Evolutionary conservation across 108 stramenopile species (phyloP), one percentile per base, ranked within the genome.

Genomic region (Cyclotella cryptica): DNA sequence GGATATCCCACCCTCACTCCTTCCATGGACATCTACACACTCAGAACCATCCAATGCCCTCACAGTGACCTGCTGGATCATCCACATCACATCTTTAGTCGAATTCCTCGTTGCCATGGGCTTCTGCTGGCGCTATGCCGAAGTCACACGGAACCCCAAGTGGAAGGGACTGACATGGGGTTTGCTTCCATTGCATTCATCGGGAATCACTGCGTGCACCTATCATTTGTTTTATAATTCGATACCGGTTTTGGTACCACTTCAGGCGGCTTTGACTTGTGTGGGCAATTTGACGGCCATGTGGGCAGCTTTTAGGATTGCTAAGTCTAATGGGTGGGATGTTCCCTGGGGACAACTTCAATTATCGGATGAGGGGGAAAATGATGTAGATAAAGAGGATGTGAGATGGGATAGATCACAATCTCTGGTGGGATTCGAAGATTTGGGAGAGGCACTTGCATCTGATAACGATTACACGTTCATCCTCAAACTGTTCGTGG

Each of bases 101-200:
- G 97, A 96, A 66, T 96, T 92, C 57, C 73, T 98, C 18, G 94
- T 92, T 10, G 95, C 94, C 43, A 98, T 98, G 97, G 93, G 93
- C 46, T 91, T 93, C 53, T 84, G 83, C 47, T 94, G 96, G 93
- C 67, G 89, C 44, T 92, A 88, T 89, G 90, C 87, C 26, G 91
- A 90, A 22, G 78, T 90, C 24, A 75, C 85, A 0, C 62, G 71
- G 35, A 96, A 93, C 73, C 66, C 81, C 42, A 84, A 81, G 43
- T 98, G 97, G 97, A 96, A 94, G 66, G 95, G 96, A 5, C 39
- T 98, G 66, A 96, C 96, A 1, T 98, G 96, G 96, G 97, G 96
- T 30, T 79, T 98, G 74, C 68, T 96, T 21, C 97, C 97, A 0
- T 71, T 96, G 24, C 97, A 98, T 74, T 80, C 87, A 6, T 93